A percentile compares a stretch with the other conserved stretches of the same genome.
Evolutionary conservation across 345 rosid genomes (phyloP).

Genomic region (Moricandia arvensis): DNA sequence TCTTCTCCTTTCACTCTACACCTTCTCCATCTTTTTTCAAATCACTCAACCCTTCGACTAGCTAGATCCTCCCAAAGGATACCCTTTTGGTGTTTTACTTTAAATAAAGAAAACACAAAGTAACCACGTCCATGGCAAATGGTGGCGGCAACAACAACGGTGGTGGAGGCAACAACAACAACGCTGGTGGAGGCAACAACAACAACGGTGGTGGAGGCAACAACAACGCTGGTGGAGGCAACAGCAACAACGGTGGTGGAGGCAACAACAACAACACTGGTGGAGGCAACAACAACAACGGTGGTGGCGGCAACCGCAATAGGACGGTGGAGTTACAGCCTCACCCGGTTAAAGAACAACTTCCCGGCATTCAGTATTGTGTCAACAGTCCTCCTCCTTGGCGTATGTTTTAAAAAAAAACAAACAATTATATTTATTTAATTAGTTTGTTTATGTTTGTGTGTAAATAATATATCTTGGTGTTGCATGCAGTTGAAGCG

Average conservation of each 20-base stretch:
- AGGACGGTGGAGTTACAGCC: conserved; percentile 48
- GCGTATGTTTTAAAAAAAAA: conserved; percentile 39
- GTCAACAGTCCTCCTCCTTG: conserved; percentile 80
- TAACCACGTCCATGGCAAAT: conserved; percentile 16
- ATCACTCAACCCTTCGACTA: not conserved
- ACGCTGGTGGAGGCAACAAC: conserved; percentile 4
- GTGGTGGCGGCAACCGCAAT: conserved; percentile 17
- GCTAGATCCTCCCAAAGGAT: not conserved
- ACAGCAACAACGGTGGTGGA: conserved; percentile 2
- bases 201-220: conserved; percentile 6
- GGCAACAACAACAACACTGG: not conserved
- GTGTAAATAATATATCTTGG: not conserved
- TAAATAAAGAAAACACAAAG: not conserved
- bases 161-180: conserved; percentile 8
- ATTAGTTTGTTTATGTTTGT: not conserved
- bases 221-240: conserved; percentile 6
- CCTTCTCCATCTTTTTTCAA: not conserved
- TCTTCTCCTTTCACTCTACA: not conserved
- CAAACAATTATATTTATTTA: not conserved
- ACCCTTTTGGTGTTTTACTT: not conserved
- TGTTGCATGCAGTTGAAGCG: conserved; percentile 68
- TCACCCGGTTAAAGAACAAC: conserved; percentile 61
- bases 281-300: conserved; percentile 9
- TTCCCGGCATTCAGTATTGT: conserved; percentile 64
- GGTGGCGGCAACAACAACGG: conserved; percentile 7